These are phyloP conservation scores for Polygonum maritimum DNA, from an alignment of 148 eudicot genomes.

Conservation along the genomic window DNA sequence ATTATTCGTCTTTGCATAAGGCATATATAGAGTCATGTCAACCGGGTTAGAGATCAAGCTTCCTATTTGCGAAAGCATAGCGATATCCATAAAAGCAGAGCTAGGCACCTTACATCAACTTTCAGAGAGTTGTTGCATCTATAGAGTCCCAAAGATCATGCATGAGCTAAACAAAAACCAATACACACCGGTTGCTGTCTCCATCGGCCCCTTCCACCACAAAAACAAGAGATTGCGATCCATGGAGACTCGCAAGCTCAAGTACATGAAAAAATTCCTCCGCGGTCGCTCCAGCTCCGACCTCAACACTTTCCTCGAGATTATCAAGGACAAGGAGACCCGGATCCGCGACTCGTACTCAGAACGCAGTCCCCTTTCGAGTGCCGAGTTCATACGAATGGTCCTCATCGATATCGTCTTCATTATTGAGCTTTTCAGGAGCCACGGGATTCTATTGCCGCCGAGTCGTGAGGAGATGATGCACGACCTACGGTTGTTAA, in stretches of 20 bases:
- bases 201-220: background rate
- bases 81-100: background rate
- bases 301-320: background rate
- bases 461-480: background rate
- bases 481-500: background rate
- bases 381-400: background rate
- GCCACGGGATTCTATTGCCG: background rate
- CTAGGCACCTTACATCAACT: no score
- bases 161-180: background rate
- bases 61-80: no score
- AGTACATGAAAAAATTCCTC: background rate
- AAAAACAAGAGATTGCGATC: background rate
- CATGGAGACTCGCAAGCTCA: background rate
- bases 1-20: no score
- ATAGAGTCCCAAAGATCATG: background rate
- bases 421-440: constrained; percentile 27
- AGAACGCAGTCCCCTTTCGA: background rate
- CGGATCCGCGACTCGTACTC: background rate
- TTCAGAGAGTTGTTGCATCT: background rate
- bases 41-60: no score
- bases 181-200: background rate
- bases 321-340: background rate
- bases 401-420: constrained; percentile 4
- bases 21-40: no score
- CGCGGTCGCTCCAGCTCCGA: background rate